Conservation (phyloP, 345 rosid species). For the Nephelium lappaceum region DNA sequence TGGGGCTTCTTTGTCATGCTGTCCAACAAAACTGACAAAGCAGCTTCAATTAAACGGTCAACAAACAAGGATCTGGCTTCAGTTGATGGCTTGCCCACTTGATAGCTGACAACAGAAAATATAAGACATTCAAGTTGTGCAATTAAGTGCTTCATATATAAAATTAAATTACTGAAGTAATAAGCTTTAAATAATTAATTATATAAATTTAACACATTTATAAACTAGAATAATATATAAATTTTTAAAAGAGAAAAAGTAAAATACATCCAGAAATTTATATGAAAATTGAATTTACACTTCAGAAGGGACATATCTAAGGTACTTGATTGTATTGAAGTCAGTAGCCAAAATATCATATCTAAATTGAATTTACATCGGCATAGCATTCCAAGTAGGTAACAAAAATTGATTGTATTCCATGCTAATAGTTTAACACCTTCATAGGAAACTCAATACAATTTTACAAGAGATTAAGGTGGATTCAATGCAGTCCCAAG, state of each 20-base stretch:
- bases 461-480: not conserved
- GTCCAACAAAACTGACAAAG: constrained; percentile 76
- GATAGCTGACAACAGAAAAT: constrained; percentile 62
- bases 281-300: not conserved
- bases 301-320: not conserved
- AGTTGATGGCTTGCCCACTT: constrained; percentile 70
- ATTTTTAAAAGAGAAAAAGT: not conserved
- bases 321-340: not conserved
- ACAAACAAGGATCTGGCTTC: constrained; percentile 84
- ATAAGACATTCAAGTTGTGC: constrained; percentile 20
- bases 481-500: not conserved
- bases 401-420: constrained; percentile 9
- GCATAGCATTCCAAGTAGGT: not conserved
- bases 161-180: not conserved
- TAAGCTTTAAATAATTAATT: not conserved
- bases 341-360: not conserved
- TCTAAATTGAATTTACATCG: not conserved
- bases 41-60: constrained; percentile 83
- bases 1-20: constrained; percentile 45
- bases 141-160: constrained; percentile 2
- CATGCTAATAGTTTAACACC: not conserved
- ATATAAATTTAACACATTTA: not conserved
- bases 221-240: not conserved
- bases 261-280: not conserved
- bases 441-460: not conserved